Evolutionary conservation across 192 early-diverging fungal species (phyloP), one percentile per base, ranked within the genome.

Genomic region (Backusella morwellensis): DNA sequence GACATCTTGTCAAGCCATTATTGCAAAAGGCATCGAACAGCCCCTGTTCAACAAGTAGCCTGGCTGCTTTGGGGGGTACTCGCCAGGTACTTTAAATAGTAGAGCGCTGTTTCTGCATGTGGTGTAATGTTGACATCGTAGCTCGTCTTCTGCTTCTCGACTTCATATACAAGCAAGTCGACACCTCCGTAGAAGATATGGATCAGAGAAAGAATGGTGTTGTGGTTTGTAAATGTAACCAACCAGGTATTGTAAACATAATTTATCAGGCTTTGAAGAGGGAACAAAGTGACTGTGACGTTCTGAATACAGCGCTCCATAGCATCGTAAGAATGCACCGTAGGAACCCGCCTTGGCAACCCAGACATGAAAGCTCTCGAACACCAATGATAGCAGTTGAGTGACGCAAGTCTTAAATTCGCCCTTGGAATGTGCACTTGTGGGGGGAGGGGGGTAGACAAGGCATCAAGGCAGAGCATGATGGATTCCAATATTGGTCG

Each of bases 91-190:
- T 86, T 26, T 44, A 88, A 66, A 35, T 85, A 79, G 68, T 80
- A 84, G 3, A 88, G 74, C 15, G 81, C 83, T 54, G 75, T 76
- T 68, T 85, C 80, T 29, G 85, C 78, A 70, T 78, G 86, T 6
- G 86, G 83, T 19, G 86, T 80, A 7, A 84, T 80, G 11, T 21
- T 59, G 23, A 59, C 23, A 23, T 26, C 26, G 9, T 59, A 59
- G 11, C 19, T 59, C 2, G 14, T 29, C 47, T n/a, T 54, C 73
- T 75, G 78, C 74, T 69, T 77, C 35, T 77, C 73, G 1, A 82
- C 47, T 52, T 87, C 83, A 21, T 73, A 75, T 21, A 80, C 74
- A 32, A 77, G 79, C 2, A 82, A 23, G 11, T 81, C 80, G 11
- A 82, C 59, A n/a, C 82, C 83, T 0, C 73, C 68, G 26, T 80